Conservation (phyloP, 257 asterid genomes). For the Nicotiana noctiflora region DNA sequence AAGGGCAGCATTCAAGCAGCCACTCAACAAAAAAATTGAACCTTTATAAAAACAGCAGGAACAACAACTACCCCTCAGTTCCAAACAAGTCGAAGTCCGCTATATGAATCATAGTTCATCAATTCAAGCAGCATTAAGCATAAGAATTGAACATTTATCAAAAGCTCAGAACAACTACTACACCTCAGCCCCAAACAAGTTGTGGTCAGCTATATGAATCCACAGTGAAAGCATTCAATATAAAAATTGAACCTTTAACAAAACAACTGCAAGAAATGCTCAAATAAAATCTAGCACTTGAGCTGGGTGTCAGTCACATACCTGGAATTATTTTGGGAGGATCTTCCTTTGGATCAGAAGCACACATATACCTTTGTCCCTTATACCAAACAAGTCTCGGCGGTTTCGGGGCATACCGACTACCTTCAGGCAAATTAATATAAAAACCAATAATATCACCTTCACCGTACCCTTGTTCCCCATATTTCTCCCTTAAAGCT, state of each 20-base stretch:
- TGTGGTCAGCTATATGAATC: too few species aligned
- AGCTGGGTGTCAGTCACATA: slow-evolving; percentile 21
- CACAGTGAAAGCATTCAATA: not conserved
- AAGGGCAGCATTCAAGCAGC: too few species aligned
- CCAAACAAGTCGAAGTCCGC: not conserved
- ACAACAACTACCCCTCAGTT: too few species aligned
- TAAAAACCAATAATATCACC: slow-evolving; percentile 91
- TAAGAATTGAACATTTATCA: not conserved
- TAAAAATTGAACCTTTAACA: not conserved
- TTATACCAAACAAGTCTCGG: slow-evolving; percentile 80
- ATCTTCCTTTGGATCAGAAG: slow-evolving; percentile 64
- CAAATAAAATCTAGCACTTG: not conserved
- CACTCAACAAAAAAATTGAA: too few species aligned
- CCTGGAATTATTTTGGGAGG: slow-evolving; percentile 84
- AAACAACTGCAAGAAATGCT: not conserved
- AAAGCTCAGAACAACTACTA: too few species aligned
- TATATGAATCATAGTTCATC: too few species aligned
- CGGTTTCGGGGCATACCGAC: slow-evolving; percentile 54
- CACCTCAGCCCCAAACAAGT: too few species aligned
- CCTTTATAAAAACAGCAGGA: too few species aligned
- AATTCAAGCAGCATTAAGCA: not conserved
- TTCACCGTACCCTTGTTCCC: slow-evolving; percentile 78
- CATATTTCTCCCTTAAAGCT: slow-evolving; percentile 86
- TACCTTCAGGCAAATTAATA: slow-evolving; percentile 79
- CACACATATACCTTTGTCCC: slow-evolving; percentile 77